Evolutionary conservation across 2,329 filamentous ascomycete species (phyloP), one percentile per base, ranked within the genome.

Genomic region (Scedosporium aurantiacum): DNA sequence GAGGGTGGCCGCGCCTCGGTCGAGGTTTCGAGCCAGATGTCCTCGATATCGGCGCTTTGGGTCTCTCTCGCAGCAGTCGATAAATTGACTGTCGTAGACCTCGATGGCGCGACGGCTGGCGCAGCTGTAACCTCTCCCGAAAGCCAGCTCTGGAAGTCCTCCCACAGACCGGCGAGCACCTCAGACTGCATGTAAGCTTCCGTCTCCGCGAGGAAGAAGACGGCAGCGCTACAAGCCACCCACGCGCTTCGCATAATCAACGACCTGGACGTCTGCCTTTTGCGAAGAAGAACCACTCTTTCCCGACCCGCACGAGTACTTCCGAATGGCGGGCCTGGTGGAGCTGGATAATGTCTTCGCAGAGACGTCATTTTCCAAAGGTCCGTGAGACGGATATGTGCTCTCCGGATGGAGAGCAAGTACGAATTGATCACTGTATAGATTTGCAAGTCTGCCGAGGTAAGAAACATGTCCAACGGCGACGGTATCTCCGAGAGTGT

Each of bases 401-500:
- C 90, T 62, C 92, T 85, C 60, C 91, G 87, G 64, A 97, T 86
- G 0, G 90, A 89, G 8, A 97, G 77, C 0, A 99, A 82, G 67
- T 97, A 97, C 1, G 90, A 83, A 71, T 95, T 91, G 64, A 97
- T 87, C n/a, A 81, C 81, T 0, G 91, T 89, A 72, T 97, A 99
- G 0, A 84, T 82, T 57, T 88, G 82, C 10, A 96, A 75, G 68
- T 97, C 92, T 0, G 85, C 79, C 3, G 82, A 78, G 10, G 89
- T 85, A 28, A 97, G 82, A 68, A 97, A 96, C 32, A 99, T 82
- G 70, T 97, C 92, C 4, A 97, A 75, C 0, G 94, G 92, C 2
- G 89, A 87, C 2, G 83, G 82, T 7, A 96, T 84, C 45, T 87
- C 83, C 1, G 82, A 86, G 47, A 99, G 78, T 1, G 82, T 84